Evolutionary conservation across 768 basidiomycete species (phyloP).

Genomic region (Cyclocybe cylindracea): DNA sequence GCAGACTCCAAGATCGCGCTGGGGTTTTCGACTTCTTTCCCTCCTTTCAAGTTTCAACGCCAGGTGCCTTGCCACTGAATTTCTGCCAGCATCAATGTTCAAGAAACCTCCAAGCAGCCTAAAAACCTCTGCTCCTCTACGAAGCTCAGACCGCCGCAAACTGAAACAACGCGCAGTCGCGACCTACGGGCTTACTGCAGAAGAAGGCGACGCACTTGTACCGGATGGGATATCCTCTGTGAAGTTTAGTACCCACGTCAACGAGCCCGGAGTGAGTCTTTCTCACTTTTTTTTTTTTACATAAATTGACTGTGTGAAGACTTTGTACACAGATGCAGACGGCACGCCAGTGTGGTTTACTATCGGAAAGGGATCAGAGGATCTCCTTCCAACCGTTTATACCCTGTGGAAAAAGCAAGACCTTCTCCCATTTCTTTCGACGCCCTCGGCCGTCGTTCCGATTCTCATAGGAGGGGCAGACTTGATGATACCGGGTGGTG

Average conservation of each 20-base stretch:
- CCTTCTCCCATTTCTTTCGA: conserved; percentile 70
- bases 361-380: conserved; percentile 64
- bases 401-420: conserved; percentile 76
- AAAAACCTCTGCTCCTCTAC: conserved; percentile 77
- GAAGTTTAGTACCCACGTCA: conserved; percentile 66
- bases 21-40: no score
- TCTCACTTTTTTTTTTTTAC: not conserved
- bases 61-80: no score
- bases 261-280: conserved; percentile 63
- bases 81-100: conserved; percentile 51
- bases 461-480: conserved; percentile 79
- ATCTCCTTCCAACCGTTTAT: conserved; percentile 79
- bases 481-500: conserved; percentile 87
- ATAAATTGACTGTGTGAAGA: conserved; percentile 34
- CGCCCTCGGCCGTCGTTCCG: conserved; percentile 70
- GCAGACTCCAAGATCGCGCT: no score
- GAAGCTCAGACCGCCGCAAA: conserved; percentile 73
- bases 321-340: conserved; percentile 60
- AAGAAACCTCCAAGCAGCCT: conserved; percentile 70
- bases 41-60: no score
- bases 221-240: conserved; percentile 71
- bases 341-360: conserved; percentile 83
- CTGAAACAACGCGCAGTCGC: conserved; percentile 60
- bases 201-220: conserved; percentile 68
- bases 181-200: conserved; percentile 46